These are phyloP conservation scores for Cladosporium sp. DNA, from an alignment of 2,329 filamentous ascomycete genomes.

Conservation along the genomic window DNA sequence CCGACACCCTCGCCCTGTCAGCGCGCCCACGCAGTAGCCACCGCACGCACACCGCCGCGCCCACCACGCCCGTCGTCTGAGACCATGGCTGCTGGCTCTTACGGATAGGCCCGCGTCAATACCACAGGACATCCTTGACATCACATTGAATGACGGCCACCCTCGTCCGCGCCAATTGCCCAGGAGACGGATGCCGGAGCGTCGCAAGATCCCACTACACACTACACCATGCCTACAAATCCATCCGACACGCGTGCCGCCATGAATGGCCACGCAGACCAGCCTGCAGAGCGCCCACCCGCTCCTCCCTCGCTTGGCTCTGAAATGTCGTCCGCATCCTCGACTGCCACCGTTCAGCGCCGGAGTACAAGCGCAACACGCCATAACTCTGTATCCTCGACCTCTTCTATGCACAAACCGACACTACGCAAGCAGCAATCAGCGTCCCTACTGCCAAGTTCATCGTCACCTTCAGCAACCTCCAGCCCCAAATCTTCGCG, in stretches of 20 bases:
- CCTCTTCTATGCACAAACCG: constrained; percentile 23
- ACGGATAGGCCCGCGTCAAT: constrained; percentile 17
- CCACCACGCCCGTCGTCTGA: constrained; percentile 22
- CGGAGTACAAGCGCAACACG: constrained; percentile 16
- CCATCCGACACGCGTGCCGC: constrained; percentile 7
- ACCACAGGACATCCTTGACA: constrained; percentile 18
- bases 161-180: constrained; percentile 11
- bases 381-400: constrained; percentile 23
- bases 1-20: constrained; percentile 1
- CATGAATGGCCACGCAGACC: constrained; percentile 11
- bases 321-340: constrained; percentile 16
- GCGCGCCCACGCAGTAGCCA: constrained; percentile 8
- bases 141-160: constrained; percentile 14
- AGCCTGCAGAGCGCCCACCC: constrained; percentile 6
- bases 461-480: constrained; percentile 39
- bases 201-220: constrained; percentile 13
- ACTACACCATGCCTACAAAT: constrained; percentile 9
- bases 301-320: constrained; percentile 2
- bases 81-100: constrained; percentile 17
- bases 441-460: constrained; percentile 31
- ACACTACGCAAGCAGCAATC: constrained; percentile 33
- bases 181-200: not conserved
- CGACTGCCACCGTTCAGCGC: constrained; percentile 18
- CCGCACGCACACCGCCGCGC: constrained; percentile 17
- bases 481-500: constrained; percentile 51